phyloP scores from a whole-genome alignment of 129 eudicot species.

The Saposhnikovia divaricata region DNA sequence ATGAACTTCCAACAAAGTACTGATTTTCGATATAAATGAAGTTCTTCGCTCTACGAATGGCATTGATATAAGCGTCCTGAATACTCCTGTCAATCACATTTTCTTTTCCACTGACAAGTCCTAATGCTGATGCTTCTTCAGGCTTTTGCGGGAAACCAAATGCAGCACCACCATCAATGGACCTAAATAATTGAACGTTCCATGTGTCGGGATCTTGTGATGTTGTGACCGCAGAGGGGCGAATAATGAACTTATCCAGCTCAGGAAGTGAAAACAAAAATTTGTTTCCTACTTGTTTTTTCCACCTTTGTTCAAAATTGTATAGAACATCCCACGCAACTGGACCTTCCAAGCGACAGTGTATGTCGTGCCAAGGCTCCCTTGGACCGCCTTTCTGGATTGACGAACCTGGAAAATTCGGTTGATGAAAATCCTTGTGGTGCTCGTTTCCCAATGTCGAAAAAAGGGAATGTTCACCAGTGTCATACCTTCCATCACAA shows the following conservation, averaged over 20 bases:
- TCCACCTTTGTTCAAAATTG: conserved; percentile 88
- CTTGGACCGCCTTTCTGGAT: conserved; percentile 77
- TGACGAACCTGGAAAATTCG: conserved; percentile 55
- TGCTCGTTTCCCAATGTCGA: conserved; percentile 52
- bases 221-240: conserved; percentile 26
- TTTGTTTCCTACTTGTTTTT: conserved; percentile 48
- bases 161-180: conserved; percentile 74
- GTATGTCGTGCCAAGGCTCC: conserved; percentile 98
- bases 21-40: conserved; percentile 90
- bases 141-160: conserved; percentile 46
- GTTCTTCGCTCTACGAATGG: conserved; percentile 70
- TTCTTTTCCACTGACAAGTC: conserved; percentile 65
- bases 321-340: conserved; percentile 86
- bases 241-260: conserved; percentile 30
- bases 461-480: conserved; percentile 57
- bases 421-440: conserved; percentile 73
- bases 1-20: conserved; percentile 85
- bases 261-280: conserved; percentile 30
- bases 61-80: conserved; percentile 79
- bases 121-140: conserved; percentile 37
- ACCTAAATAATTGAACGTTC: conserved; percentile 77
- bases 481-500: conserved; percentile 80
- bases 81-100: conserved; percentile 73
- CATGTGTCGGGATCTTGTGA: conserved; percentile 42
- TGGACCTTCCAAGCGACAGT: conserved; percentile 72